These are phyloP conservation scores for Beta macrorhiza DNA, from an alignment of 179 eudicot genomes.

Conservation along the genomic window DNA sequence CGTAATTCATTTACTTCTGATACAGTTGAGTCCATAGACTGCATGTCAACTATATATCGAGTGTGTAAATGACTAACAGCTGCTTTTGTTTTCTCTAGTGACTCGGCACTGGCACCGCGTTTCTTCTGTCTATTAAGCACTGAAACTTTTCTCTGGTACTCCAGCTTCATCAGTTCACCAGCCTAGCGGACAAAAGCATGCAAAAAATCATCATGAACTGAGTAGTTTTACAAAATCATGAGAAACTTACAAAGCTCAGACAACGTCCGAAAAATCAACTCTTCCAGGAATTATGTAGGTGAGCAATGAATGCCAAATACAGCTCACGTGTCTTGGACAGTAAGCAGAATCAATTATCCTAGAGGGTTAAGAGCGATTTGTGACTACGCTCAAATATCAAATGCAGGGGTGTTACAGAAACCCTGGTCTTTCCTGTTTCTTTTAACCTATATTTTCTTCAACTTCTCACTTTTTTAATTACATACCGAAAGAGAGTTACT, in stretches of 20 bases:
- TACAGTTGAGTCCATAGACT: slow-evolving; percentile 96
- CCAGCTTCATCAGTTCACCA: slow-evolving; percentile 88
- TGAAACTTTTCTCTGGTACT: slow-evolving; percentile 84
- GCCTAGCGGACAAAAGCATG: slow-evolving; percentile 43
- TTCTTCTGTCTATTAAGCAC: slow-evolving; percentile 79
- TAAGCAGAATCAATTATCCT: too few relatives aligned
- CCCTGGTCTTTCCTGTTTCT: too few relatives aligned
- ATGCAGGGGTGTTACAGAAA: not conserved
- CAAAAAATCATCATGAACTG: not conserved
- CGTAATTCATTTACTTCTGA: slow-evolving; percentile 87
- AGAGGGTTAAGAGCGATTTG: not conserved
- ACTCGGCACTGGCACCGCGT: slow-evolving; percentile 65
- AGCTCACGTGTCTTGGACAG: too few relatives aligned
- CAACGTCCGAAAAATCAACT: not conserved
- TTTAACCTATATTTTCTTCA: too few relatives aligned
- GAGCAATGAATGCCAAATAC: too few relatives aligned
- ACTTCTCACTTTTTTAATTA: too few relatives aligned
- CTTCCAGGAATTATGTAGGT: too few relatives aligned
- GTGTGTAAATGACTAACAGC: slow-evolving; percentile 98
- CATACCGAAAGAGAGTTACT: too few relatives aligned
- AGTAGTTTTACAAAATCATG: not conserved
- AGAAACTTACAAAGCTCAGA: not conserved
- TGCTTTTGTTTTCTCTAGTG: slow-evolving; percentile 90
- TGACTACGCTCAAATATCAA: not conserved
- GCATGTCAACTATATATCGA: slow-evolving; percentile 96